phyloP scores from a whole-genome alignment of 352 stramenopile genomes.

The Phytophthora europaea region DNA sequence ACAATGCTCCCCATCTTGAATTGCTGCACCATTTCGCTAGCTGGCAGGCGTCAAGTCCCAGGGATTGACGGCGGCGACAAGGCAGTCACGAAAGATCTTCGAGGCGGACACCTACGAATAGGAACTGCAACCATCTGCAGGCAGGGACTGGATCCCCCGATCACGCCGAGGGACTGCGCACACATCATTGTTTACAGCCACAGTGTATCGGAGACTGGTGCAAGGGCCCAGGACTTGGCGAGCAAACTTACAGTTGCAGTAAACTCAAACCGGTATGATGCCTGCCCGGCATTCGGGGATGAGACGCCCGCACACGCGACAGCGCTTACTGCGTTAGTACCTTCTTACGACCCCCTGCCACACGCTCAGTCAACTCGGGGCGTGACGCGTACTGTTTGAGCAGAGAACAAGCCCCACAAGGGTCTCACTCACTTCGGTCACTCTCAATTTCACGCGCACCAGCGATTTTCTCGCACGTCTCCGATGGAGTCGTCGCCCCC shows the following conservation, averaged over 20 bases:
- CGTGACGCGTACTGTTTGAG: slow-evolving; percentile 19
- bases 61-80: slow-evolving; percentile 30
- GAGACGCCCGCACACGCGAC: slow-evolving; percentile 29
- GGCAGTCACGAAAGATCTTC: slow-evolving; percentile 24
- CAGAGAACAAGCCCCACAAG: slow-evolving; percentile 15
- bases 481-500: slow-evolving; percentile 20
- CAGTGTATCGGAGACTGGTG: neutral
- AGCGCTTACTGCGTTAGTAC: slow-evolving; percentile 2
- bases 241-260: neutral
- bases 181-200: slow-evolving; percentile 34
- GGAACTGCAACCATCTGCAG: slow-evolving; percentile 37
- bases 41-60: slow-evolving; percentile 17
- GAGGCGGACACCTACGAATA: slow-evolving; percentile 16
- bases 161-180: slow-evolving; percentile 18
- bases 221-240: slow-evolving; percentile 15
- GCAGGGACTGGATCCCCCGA: slow-evolving; percentile 19
- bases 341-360: slow-evolving; percentile 21
- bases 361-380: slow-evolving; percentile 31
- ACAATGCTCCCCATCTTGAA: slow-evolving; percentile 2
- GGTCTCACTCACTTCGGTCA: slow-evolving; percentile 15
- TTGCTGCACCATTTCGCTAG: slow-evolving; percentile 41
- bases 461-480: slow-evolving; percentile 11
- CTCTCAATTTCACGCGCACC: slow-evolving; percentile 14
- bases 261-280: slow-evolving; percentile 28
- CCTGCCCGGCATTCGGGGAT: slow-evolving; percentile 9